Percentiles rank a stretch among this genome's conserved stretches.
Conservation (phyloP, 164 flowering plant species). For the Chloranthus sessilifolius region DNA sequence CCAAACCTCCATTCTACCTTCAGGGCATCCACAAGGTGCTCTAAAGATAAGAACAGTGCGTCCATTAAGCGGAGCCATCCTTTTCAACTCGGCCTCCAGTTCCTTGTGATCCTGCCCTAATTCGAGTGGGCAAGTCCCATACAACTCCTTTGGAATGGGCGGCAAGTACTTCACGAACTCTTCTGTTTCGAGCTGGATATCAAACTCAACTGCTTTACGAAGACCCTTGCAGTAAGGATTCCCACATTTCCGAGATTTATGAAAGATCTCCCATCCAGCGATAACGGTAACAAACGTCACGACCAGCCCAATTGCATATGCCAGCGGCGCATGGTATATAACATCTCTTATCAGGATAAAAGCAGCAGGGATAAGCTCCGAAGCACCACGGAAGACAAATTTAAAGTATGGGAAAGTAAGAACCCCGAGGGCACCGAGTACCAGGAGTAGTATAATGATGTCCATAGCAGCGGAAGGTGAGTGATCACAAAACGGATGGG, state of each 20-base stretch:
- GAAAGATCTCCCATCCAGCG: conserved; percentile 32
- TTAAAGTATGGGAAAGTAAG: conserved; percentile 34
- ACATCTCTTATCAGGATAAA: conserved; percentile 19
- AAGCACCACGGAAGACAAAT: conserved; percentile 26
- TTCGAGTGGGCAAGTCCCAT: conserved; percentile 31
- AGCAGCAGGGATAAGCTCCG: conserved; percentile 26
- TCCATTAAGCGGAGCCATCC: conserved; percentile 62
- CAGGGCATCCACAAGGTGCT: conserved; percentile 55
- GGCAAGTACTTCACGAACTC: conserved; percentile 47
- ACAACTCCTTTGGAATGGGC: conserved; percentile 17
- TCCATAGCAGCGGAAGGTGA: conserved; percentile 41
- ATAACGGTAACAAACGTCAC: conserved; percentile 22
- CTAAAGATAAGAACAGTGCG: conserved; percentile 55
- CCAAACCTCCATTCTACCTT: conserved; percentile 62
- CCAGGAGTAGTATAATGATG: conserved; percentile 29
- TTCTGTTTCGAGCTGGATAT: conserved; percentile 59
- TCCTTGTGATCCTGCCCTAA: conserved; percentile 48
- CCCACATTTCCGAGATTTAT: conserved; percentile 42
- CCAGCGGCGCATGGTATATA: conserved; percentile 25
- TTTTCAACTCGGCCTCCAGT: conserved; percentile 50
- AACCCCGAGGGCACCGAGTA: conserved; percentile 29
- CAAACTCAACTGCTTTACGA: conserved; percentile 51
- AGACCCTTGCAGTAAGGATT: conserved; percentile 53
- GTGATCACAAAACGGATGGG: conserved; percentile 35
- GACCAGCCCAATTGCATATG: conserved; percentile 27